Evolutionary conservation across 352 stramenopile species (phyloP).

Genomic region (Ochromonadaceae sp.): DNA sequence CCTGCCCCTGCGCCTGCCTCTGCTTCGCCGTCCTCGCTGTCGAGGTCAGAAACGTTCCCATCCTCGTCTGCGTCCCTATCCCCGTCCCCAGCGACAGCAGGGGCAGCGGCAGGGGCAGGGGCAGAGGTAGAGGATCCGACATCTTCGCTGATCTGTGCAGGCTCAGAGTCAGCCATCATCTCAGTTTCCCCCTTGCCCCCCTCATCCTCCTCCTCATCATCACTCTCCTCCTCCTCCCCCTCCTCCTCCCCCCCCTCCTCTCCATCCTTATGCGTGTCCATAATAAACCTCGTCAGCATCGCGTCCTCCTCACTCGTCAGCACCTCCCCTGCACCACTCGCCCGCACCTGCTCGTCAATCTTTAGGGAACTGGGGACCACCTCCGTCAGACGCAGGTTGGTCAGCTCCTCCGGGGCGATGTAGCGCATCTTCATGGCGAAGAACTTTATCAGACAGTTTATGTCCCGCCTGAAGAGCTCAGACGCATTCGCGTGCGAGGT

Average conservation of each 20-base stretch:
- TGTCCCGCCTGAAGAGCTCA: conserved; percentile 84
- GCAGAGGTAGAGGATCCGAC: too few relatives aligned
- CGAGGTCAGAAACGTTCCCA: neutral
- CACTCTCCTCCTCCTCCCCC: conserved; percentile 34
- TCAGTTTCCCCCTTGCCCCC: neutral
- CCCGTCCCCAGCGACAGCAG: too few relatives aligned
- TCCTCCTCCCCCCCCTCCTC: conserved; percentile 20
- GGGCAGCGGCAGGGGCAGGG: too few relatives aligned
- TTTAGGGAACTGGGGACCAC: too few relatives aligned
- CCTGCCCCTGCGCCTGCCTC: neutral
- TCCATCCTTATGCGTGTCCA: conserved; percentile 32
- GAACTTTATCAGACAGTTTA: conserved; percentile 86
- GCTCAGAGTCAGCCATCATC: neutral
- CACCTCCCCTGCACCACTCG: conserved; percentile 41
- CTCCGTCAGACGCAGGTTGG: conserved; percentile 14
- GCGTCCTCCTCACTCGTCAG: neutral
- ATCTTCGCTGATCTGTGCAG: too few relatives aligned
- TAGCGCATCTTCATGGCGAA: conserved; percentile 65
- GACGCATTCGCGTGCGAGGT: conserved; percentile 91
- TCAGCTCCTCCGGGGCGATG: conserved; percentile 20
- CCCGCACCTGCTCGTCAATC: conserved; percentile 36
- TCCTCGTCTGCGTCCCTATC: neutral
- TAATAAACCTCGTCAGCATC: conserved; percentile 7
- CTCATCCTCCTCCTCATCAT: conserved; percentile 28
- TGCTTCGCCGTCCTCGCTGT: neutral